Conservation (phyloP, 352 stramenopile genomes). For the Pythium aquatile region DNA sequence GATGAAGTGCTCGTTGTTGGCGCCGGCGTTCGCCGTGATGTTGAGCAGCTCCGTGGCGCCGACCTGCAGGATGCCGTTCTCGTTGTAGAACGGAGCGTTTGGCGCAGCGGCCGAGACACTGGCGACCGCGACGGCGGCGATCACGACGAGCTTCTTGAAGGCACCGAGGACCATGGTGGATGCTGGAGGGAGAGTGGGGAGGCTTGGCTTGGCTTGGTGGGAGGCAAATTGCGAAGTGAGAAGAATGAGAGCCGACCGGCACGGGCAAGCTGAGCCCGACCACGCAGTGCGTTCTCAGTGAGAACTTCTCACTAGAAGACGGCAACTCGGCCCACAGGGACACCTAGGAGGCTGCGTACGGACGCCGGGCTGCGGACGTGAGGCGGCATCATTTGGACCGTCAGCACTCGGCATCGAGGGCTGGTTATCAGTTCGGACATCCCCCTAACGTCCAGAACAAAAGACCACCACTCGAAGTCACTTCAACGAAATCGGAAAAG, state of each 20-base stretch:
- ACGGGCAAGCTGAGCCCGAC: too few relatives aligned
- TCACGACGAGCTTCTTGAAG: constrained; percentile 28
- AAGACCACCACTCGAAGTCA: background rate
- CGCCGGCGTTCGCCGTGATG: too few relatives aligned
- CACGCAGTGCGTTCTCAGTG: too few relatives aligned
- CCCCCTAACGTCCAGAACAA: background rate
- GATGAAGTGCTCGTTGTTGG: too few relatives aligned
- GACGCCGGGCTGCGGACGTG: background rate
- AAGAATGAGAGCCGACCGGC: background rate
- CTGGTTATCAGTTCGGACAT: constrained; percentile 3
- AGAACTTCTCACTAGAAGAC: too few relatives aligned
- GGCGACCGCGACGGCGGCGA: constrained; percentile 19
- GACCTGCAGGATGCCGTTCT: constrained; percentile 10
- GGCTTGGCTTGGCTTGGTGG: constrained; percentile 2
- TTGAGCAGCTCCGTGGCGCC: too few relatives aligned
- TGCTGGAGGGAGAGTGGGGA: background rate
- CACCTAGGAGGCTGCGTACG: too few relatives aligned
- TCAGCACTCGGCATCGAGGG: background rate
- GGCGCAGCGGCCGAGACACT: constrained; percentile 11
- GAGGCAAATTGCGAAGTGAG: constrained; percentile 20
- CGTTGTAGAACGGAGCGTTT: constrained; percentile 26
- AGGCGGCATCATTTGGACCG: background rate
- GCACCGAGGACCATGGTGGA: constrained; percentile 24
- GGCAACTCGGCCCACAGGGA: too few relatives aligned
- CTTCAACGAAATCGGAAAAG: background rate